Conservation (phyloP, 805 yeast genomes). For the Ascoidea rubescens region DNA sequence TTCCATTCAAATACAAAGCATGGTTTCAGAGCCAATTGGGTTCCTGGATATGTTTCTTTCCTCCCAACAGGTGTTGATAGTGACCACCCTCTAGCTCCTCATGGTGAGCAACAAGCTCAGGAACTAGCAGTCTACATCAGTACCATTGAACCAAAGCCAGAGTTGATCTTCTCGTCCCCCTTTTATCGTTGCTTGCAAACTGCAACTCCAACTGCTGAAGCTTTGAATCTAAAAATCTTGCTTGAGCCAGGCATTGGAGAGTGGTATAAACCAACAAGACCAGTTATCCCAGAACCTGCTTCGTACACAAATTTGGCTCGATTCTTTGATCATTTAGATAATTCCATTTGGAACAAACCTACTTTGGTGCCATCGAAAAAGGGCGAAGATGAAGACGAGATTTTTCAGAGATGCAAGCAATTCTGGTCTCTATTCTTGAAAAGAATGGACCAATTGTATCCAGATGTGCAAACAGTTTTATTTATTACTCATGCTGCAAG, state of each 20-base stretch:
- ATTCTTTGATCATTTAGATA: conserved; percentile 38
- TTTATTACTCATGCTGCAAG: conserved; percentile 92
- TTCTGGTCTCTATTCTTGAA: conserved; percentile 49
- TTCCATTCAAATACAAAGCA: conserved; percentile 28
- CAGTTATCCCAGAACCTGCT: conserved; percentile 60
- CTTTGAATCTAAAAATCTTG: conserved; percentile 40
- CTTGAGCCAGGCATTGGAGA: conserved; percentile 84
- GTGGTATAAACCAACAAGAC: conserved; percentile 71
- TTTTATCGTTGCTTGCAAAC: conserved; percentile 87
- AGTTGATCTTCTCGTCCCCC: conserved; percentile 66
- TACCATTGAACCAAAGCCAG: conserved; percentile 40
- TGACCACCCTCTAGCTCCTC: conserved; percentile 79
- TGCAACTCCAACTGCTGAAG: conserved; percentile 49
- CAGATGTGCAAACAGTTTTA: conserved; percentile 47
- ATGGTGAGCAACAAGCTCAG: conserved; percentile 78
- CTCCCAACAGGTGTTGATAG: conserved; percentile 83
- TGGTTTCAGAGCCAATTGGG: conserved; percentile 68
- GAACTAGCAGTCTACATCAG: conserved; percentile 53
- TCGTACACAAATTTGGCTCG: conserved; percentile 28
- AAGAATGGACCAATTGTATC: conserved; percentile 38
- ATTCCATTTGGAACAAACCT: conserved; percentile 21
- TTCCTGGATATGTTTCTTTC: conserved; percentile 53
- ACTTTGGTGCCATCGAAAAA: conserved; percentile 41
- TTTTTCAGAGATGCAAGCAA: conserved; percentile 42
- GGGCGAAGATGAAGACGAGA: conserved; percentile 70